A percentile compares a stretch with the other conserved stretches of the same genome.
These are phyloP conservation scores for Sordariomycetes sp. DNA, from an alignment of 2,329 filamentous ascomycete genomes.

Conservation along the genomic window DNA sequence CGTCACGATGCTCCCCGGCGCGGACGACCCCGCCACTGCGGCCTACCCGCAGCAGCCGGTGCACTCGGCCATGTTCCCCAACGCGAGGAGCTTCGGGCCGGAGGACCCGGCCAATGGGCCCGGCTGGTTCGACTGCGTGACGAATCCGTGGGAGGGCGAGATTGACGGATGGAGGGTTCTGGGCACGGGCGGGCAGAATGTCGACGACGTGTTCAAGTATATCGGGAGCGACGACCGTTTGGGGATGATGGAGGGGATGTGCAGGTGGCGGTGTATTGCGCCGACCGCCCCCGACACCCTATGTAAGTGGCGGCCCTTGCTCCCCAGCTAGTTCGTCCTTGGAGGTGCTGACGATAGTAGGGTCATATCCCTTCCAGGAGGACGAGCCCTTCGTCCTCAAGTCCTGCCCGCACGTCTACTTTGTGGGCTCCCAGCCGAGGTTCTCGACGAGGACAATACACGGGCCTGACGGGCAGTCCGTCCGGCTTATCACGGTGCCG, in stretches of 20 bases:
- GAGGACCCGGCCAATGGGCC: conserved; percentile 30
- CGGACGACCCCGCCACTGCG: conserved; percentile 76
- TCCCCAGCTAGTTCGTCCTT: neutral
- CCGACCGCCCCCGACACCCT: conserved; percentile 94
- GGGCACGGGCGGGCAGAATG: conserved; percentile 81
- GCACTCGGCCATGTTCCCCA: conserved; percentile 83
- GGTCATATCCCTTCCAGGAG: conserved; percentile 94
- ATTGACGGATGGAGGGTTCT: conserved; percentile 83
- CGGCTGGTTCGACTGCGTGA: conserved; percentile 79
- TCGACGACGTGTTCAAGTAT: conserved; percentile 91
- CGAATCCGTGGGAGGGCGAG: conserved; percentile 88
- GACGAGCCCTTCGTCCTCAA: conserved; percentile 84
- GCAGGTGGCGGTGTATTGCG: conserved; percentile 82
- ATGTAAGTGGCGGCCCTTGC: conserved; percentile 45
- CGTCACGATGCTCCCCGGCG: conserved; percentile 78
- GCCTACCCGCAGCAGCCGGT: conserved; percentile 88
- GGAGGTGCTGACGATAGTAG: conserved; percentile 28
- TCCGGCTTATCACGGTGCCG: conserved; percentile 75
- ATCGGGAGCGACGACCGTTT: conserved; percentile 67
- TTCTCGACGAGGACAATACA: conserved; percentile 65
- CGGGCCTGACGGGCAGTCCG: conserved; percentile 55
- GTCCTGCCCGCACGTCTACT: conserved; percentile 80
- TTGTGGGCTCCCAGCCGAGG: conserved; percentile 73
- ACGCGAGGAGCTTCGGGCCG: conserved; percentile 56
- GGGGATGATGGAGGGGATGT: conserved; percentile 88